Evolutionary conservation across 1,284 basidiomycete genomes (phyloP), one percentile per base, ranked within the genome.

Genomic region (Inonotus hispidus): DNA sequence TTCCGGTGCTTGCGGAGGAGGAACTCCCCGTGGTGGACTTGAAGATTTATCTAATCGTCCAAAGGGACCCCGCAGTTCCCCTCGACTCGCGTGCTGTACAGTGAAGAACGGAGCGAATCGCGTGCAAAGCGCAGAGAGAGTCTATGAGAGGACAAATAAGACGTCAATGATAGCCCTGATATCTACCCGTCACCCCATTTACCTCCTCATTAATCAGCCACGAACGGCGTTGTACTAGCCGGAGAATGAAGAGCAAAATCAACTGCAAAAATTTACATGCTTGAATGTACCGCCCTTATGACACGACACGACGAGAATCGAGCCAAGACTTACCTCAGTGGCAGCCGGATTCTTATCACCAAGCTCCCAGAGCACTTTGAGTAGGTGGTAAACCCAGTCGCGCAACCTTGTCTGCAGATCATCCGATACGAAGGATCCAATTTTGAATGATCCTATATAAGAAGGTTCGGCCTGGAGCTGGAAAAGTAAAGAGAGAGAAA

Each of bases 351-450:
- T 82, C 54, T 74, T 82, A 14, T 74, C 73, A 1, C 87, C 88
- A 6, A 91, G 72, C 72, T 96, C 93, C 93, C 94, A 96, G 1
- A 96, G 75, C 7, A 80, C 81, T 70, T 84, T 87, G 0, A 93
- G 92, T 41, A 95, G 77, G 64, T 86, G 82, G 11, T 78, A 67
- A 19, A 88, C 61, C 89, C 90, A 90, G 29, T 84, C 81, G 59
- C 82, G 75, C 35, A 88, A 72, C 62, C 72, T 75, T 37, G 11
- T 35, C 39, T 72, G 66, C 49, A 74, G 71, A 37, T 75, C 71
- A 5, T 69, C 71, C 35, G 68, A 61, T 53, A 69, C 27, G 19
- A 50, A 67, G 21, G 68, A 66, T 43, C 72, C 72, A 27, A 79
- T 66, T 10, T 71, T 72, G 66, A 90, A 84, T 21, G 70, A 63